Evolutionary conservation across 1,284 basidiomycete genomes (phyloP).

Genomic region (Sporisorium reilianum): DNA sequence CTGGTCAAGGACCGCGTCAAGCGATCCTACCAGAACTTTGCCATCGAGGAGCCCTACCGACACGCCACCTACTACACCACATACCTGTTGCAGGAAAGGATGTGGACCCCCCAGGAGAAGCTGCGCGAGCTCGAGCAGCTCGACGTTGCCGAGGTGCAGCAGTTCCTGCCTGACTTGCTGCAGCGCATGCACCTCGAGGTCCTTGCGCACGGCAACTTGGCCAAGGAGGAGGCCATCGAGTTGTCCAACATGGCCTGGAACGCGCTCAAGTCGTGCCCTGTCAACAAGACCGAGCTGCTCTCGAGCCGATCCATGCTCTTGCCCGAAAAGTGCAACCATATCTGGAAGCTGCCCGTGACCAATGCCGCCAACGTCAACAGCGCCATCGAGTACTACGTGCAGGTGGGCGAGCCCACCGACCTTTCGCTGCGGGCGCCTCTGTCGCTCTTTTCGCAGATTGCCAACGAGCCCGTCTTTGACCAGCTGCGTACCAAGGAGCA

Average conservation of each 20-base stretch:
- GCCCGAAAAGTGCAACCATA: slow-evolving; percentile 77
- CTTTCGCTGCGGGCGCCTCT: slow-evolving; percentile 58
- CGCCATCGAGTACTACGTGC: slow-evolving; percentile 70
- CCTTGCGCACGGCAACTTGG: slow-evolving; percentile 86
- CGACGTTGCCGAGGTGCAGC: slow-evolving; percentile 79
- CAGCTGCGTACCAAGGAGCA: slow-evolving; percentile 95
- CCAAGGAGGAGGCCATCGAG: slow-evolving; percentile 82
- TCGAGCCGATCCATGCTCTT: slow-evolving; percentile 60
- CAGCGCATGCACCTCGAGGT: slow-evolving; percentile 80
- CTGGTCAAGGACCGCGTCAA: slow-evolving; percentile 84
- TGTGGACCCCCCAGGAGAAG: slow-evolving; percentile 85
- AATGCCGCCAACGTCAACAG: slow-evolving; percentile 91
- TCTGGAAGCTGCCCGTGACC: slow-evolving; percentile 79
- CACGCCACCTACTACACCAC: slow-evolving; percentile 83
- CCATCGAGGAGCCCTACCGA: slow-evolving; percentile 83
- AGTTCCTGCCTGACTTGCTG: slow-evolving; percentile 77
- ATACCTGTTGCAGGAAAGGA: slow-evolving; percentile 78
- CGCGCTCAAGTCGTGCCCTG: slow-evolving; percentile 75
- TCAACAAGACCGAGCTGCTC: slow-evolving; percentile 41
- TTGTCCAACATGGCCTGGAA: slow-evolving; percentile 81
- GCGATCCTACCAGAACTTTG: slow-evolving; percentile 77
- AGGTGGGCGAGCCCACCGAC: slow-evolving; percentile 63
- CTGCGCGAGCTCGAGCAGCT: slow-evolving; percentile 82
- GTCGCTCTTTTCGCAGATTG: slow-evolving; percentile 65
- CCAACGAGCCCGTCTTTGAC: slow-evolving; percentile 88